A percentile compares a stretch with the other conserved stretches of the same genome.
Conservation (phyloP, 805 yeast species). For the Starmerella vaccinii region DNA sequence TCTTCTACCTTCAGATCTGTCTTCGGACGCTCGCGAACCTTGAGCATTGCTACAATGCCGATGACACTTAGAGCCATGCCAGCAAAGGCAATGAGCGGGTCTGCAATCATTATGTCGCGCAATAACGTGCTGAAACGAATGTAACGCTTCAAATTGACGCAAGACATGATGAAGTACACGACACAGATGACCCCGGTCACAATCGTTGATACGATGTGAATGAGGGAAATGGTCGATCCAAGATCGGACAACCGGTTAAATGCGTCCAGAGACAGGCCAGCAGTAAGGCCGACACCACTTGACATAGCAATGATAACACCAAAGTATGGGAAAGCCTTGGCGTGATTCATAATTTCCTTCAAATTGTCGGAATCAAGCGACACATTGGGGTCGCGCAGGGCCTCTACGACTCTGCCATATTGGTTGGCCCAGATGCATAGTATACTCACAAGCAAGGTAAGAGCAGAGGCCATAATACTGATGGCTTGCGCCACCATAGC, state of each 20-base stretch:
- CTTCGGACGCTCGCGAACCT: constrained; percentile 25
- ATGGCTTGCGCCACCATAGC: constrained; percentile 26
- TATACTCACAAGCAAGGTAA: constrained; percentile 23
- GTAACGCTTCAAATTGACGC: constrained; percentile 9
- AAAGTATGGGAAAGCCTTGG: constrained; percentile 22
- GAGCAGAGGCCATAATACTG: constrained; percentile 21
- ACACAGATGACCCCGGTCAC: constrained; percentile 18
- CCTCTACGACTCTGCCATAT: constrained; percentile 5
- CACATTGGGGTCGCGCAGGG: neutral
- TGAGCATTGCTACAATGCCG: constrained; percentile 23
- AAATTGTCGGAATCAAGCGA: neutral
- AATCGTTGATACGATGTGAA: constrained; percentile 17
- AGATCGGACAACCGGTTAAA: constrained; percentile 23
- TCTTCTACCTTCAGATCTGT: constrained; percentile 28
- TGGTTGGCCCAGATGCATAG: constrained; percentile 23
- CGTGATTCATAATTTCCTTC: constrained; percentile 3
- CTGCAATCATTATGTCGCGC: constrained; percentile 23
- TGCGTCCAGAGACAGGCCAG: constrained; percentile 21
- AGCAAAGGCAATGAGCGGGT: constrained; percentile 20
- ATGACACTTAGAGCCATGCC: constrained; percentile 22
- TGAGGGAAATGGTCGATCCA: constrained; percentile 17
- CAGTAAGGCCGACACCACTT: constrained; percentile 25
- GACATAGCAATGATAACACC: constrained; percentile 22
- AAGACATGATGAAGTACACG: constrained; percentile 24
- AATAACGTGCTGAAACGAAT: neutral